These are phyloP conservation scores for Phaffia tasmanica DNA, from an alignment of 768 basidiomycete genomes.

Conservation along the genomic window DNA sequence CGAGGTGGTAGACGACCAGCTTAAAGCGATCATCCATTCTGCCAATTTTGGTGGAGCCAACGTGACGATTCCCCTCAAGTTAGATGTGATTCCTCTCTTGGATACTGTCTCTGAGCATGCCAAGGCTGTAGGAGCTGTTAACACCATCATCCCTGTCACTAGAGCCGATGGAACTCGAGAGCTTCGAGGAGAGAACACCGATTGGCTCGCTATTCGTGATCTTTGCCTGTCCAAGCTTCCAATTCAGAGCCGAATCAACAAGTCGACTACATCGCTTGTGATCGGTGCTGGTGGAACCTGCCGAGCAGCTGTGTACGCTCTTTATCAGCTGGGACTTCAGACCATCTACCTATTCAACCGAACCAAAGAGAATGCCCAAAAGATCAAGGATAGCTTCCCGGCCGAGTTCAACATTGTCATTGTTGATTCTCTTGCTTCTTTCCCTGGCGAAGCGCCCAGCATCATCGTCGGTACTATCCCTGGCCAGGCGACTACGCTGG, in stretches of 20 bases:
- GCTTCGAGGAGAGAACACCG: constrained; percentile 89
- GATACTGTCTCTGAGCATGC: constrained; percentile 72
- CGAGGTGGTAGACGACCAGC: constrained; percentile 50
- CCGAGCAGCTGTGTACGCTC: constrained; percentile 84
- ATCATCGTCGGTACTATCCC: constrained; percentile 87
- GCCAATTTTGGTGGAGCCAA: constrained; percentile 86
- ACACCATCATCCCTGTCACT: constrained; percentile 63
- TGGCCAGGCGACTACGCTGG: constrained; percentile 40
- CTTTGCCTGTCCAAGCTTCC: constrained; percentile 35
- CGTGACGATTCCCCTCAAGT: constrained; percentile 91
- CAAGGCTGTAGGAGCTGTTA: constrained; percentile 80
- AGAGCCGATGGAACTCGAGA: constrained; percentile 42
- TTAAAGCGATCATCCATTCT: constrained; percentile 52
- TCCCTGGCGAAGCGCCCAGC: constrained; percentile 48
- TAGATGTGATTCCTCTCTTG: constrained; percentile 73
- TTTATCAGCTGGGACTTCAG: constrained; percentile 56
- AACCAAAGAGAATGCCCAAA: constrained; percentile 60
- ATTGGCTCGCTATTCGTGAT: constrained; percentile 77
- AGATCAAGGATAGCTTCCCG: constrained; percentile 59
- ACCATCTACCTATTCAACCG: constrained; percentile 81
- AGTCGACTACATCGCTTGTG: constrained; percentile 54
- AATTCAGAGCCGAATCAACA: constrained; percentile 41
- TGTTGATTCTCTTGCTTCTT: constrained; percentile 44
- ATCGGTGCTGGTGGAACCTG: constrained; percentile 94
- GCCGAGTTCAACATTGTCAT: constrained; percentile 51